phyloP scores from a whole-genome alignment of 257 asterid genomes.

The Ilex aquifolium region DNA sequence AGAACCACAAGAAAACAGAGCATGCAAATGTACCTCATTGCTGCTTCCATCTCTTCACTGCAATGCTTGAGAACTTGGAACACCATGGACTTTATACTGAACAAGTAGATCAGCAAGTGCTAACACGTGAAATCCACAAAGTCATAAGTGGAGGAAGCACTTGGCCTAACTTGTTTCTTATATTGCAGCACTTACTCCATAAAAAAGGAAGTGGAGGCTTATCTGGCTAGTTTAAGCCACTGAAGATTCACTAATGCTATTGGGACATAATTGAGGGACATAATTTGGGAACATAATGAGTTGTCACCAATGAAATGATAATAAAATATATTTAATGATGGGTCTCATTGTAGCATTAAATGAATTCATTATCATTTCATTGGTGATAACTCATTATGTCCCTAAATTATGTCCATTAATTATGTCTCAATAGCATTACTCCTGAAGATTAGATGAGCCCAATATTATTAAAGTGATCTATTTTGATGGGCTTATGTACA shows the following conservation, averaged over 20 bases:
- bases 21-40: conserved; percentile 22
- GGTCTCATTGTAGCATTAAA: too few species aligned
- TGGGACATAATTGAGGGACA: too few species aligned
- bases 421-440: too few species aligned
- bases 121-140: conserved; percentile 27
- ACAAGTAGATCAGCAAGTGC: conserved; percentile 3
- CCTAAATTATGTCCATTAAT: too few species aligned
- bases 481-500: too few species aligned
- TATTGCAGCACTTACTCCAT: conserved; percentile 19
- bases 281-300: too few species aligned
- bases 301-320: too few species aligned
- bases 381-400: too few species aligned
- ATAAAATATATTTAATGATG: too few species aligned
- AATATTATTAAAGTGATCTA: too few species aligned
- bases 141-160: conserved; percentile 34
- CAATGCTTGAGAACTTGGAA: background rate
- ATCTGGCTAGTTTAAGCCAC: conserved; percentile 4
- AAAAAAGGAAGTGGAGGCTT: background rate
- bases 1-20: conserved; percentile 24
- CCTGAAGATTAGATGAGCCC: too few species aligned
- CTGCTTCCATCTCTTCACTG: conserved; percentile 12
- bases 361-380: too few species aligned
- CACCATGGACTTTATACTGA: conserved; percentile 23
- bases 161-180: conserved; percentile 9
- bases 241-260: background rate